Evolutionary conservation across 1,139 yeast genomes (phyloP).

Genomic region (Blastobotrys elegans): DNA sequence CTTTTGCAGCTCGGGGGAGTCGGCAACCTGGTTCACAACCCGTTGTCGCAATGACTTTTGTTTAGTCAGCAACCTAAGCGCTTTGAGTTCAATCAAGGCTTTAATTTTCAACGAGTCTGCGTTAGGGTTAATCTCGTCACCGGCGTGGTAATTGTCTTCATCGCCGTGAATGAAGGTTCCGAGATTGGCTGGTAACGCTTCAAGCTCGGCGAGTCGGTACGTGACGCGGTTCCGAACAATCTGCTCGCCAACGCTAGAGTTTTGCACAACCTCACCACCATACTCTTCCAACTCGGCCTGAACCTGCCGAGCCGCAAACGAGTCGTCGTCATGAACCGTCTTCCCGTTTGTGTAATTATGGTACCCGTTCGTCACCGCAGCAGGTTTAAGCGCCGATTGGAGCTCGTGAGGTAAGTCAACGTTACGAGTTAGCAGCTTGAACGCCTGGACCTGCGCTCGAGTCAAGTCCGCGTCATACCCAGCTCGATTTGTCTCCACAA

Average conservation of each 20-base stretch:
- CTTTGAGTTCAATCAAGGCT: slow-evolving; percentile 76
- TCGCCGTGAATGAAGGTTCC: slow-evolving; percentile 52
- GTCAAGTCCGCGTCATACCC: slow-evolving; percentile 39
- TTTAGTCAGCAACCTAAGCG: slow-evolving; percentile 70
- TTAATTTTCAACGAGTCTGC: slow-evolving; percentile 46
- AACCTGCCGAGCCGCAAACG: slow-evolving; percentile 2
- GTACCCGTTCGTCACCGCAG: background rate
- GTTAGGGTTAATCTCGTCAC: slow-evolving; percentile 45
- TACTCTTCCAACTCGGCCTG: background rate
- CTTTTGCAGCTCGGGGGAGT: slow-evolving; percentile 27
- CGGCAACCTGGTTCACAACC: slow-evolving; percentile 59
- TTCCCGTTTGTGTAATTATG: background rate
- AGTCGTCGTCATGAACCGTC: background rate
- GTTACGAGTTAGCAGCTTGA: slow-evolving; percentile 73
- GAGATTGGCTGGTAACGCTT: slow-evolving; percentile 67
- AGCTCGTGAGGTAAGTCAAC: slow-evolving; percentile 57
- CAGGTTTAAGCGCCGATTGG: slow-evolving; percentile 31
- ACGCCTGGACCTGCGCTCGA: slow-evolving; percentile 64
- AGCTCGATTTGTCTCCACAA: slow-evolving; percentile 14
- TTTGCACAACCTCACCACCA: background rate
- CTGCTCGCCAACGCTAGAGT: slow-evolving; percentile 30
- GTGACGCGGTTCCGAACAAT: slow-evolving; percentile 44
- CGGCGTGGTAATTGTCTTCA: slow-evolving; percentile 33
- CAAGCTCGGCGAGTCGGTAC: slow-evolving; percentile 71
- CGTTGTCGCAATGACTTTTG: slow-evolving; percentile 83